Evolutionary conservation across 768 basidiomycete genomes (phyloP).

Genomic region (Suillus fuscotomentosus): DNA sequence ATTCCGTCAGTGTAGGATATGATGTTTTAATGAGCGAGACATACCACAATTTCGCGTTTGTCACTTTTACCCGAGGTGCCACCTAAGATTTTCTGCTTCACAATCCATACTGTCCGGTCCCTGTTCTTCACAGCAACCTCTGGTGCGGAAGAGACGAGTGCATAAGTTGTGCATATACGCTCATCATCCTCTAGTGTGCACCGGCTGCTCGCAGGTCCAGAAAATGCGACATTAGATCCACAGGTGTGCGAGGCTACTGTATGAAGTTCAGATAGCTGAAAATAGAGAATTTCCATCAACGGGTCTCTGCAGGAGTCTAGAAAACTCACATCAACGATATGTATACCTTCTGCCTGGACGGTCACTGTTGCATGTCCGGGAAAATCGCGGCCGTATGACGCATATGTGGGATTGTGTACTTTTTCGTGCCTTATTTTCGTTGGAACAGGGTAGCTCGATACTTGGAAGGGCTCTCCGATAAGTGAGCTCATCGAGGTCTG

Average conservation of each 20-base stretch:
- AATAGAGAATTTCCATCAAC: slow-evolving; percentile 8
- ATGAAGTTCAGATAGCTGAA: slow-evolving; percentile 63
- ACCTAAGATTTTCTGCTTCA: slow-evolving; percentile 53
- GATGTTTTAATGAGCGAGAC: slow-evolving; percentile 21
- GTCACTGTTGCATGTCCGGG: slow-evolving; percentile 67
- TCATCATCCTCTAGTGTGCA: slow-evolving; percentile 30
- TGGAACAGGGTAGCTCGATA: slow-evolving; percentile 23
- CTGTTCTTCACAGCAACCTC: slow-evolving; percentile 40
- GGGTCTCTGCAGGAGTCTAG: not conserved
- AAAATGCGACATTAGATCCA: slow-evolving; percentile 61
- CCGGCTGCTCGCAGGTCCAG: slow-evolving; percentile 54
- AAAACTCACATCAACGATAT: slow-evolving; percentile 65
- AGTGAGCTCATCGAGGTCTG: slow-evolving; percentile 26
- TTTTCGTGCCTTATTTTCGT: not conserved
- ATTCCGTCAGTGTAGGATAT: slow-evolving; percentile 8
- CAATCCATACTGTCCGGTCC: slow-evolving; percentile 58
- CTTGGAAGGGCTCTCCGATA: slow-evolving; percentile 30
- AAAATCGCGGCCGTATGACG: slow-evolving; percentile 18
- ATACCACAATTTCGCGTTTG: slow-evolving; percentile 44
- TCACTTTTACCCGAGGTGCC: slow-evolving; percentile 29
- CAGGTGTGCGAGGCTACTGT: slow-evolving; percentile 68
- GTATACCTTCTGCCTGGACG: slow-evolving; percentile 72
- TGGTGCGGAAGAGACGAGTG: slow-evolving; percentile 47
- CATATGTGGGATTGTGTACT: slow-evolving; percentile 16
- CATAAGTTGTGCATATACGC: slow-evolving; percentile 52